Evolutionary conservation across 305 asterid genomes (phyloP).

Genomic region (Lippia alba): DNA sequence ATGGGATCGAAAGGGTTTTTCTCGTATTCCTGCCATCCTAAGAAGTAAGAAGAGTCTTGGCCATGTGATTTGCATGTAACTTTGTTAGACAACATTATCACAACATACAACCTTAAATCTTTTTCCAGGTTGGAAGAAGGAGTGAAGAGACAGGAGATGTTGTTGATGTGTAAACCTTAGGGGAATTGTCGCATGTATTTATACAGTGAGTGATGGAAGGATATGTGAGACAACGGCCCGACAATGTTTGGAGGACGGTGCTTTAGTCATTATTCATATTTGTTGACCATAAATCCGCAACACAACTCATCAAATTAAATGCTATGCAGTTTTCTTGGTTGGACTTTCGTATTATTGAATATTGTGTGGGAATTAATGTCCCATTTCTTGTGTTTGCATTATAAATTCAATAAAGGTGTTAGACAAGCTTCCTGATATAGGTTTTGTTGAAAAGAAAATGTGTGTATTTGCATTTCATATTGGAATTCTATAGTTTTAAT

Average conservation of each 20-base stretch:
- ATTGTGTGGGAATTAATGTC: conserved; percentile 9
- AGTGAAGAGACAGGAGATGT: not conserved
- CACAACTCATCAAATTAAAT: conserved; percentile 8
- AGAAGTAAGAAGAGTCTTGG: conserved; percentile 76
- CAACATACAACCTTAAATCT: conserved; percentile 10
- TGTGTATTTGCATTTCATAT: too few species aligned
- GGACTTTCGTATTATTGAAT: conserved; percentile 22
- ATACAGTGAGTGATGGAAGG: conserved; percentile 26
- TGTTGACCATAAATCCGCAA: not conserved
- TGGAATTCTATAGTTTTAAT: too few species aligned
- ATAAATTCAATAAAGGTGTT: not conserved
- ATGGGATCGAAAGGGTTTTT: conserved; percentile 62
- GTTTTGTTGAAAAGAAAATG: too few species aligned
- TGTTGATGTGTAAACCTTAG: conserved; percentile 16
- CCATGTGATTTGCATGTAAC: conserved; percentile 75
- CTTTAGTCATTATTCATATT: conserved; percentile 4
- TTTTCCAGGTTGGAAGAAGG: not conserved
- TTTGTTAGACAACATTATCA: conserved; percentile 68
- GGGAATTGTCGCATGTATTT: conserved; percentile 25
- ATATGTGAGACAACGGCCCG: conserved; percentile 32
- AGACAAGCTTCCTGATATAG: not conserved
- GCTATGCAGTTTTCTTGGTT: conserved; percentile 19
- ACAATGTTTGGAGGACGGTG: conserved; percentile 36
- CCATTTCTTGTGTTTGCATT: conserved; percentile 11
- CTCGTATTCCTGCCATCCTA: conserved; percentile 76